phyloP scores from a whole-genome alignment of 768 basidiomycete genomes.

The Rhizopogon salebrosus region DNA sequence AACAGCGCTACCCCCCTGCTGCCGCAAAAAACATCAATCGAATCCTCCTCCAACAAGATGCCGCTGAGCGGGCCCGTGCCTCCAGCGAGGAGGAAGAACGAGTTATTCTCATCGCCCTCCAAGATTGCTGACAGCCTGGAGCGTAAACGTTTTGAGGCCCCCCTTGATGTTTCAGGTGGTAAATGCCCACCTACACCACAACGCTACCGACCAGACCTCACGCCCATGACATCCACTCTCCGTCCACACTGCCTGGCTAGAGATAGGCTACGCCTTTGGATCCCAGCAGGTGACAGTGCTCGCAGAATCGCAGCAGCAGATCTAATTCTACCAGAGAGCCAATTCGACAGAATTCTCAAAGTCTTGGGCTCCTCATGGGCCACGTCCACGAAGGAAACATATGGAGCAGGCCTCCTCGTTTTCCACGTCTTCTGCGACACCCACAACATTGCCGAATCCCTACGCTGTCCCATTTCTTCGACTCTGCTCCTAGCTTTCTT shows the following conservation, averaged over 20 bases:
- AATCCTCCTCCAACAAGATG: conserved; percentile 9
- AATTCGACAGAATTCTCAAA: conserved; percentile 17
- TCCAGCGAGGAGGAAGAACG: too few relatives aligned
- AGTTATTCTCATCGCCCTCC: too few relatives aligned
- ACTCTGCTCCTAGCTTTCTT: conserved; percentile 11
- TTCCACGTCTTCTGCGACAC: conserved; percentile 40
- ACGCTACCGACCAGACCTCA: conserved; percentile 7
- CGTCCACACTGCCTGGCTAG: conserved; percentile 24
- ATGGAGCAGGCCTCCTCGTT: conserved; percentile 33
- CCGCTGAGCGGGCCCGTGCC: too few relatives aligned
- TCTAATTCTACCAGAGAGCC: conserved; percentile 8
- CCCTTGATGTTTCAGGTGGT: too few relatives aligned
- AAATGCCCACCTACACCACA: conserved; percentile 4
- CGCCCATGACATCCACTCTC: conserved; percentile 10
- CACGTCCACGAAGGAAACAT: conserved; percentile 25
- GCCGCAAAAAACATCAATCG: background rate
- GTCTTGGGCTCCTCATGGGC: conserved; percentile 26
- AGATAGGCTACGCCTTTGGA: conserved; percentile 24
- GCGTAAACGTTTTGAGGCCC: too few relatives aligned
- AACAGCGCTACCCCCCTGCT: too few relatives aligned
- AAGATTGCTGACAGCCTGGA: too few relatives aligned
- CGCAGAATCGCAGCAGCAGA: too few relatives aligned
- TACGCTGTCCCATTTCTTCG: conserved; percentile 23
- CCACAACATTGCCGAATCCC: conserved; percentile 23
- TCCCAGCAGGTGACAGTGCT: conserved; percentile 2